Evolutionary conservation across 176 grass and related monocot genomes (phyloP).

Genomic region (Eleusine coracana): DNA sequence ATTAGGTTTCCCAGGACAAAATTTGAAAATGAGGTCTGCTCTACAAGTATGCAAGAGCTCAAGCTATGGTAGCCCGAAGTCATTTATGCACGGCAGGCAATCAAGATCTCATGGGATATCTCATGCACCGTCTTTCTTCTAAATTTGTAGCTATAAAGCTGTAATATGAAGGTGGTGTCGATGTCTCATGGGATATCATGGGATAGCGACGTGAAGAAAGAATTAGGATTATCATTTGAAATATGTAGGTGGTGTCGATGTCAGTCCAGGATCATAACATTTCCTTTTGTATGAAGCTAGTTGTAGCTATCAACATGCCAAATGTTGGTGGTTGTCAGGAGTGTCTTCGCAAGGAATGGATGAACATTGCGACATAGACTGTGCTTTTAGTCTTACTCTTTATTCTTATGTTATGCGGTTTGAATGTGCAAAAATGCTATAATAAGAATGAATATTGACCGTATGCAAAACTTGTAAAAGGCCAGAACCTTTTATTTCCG

Average conservation of each 20-base stretch:
- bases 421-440: too few species aligned
- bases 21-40: conserved; percentile 40
- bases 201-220: neutral
- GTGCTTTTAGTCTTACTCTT: too few species aligned
- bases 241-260: neutral
- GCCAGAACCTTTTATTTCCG: too few species aligned
- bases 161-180: neutral
- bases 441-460: too few species aligned
- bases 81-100: conserved; percentile 32
- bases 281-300: conserved; percentile 22
- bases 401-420: too few species aligned
- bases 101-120: conserved; percentile 38
- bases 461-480: too few species aligned
- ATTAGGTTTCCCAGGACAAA: conserved; percentile 39
- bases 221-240: conserved; percentile 24
- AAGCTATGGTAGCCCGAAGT: conserved; percentile 47
- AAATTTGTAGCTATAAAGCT: conserved; percentile 33
- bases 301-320: too few species aligned
- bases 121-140: conserved; percentile 35
- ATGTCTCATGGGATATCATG: neutral
- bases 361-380: too few species aligned
- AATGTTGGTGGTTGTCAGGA: too few species aligned
- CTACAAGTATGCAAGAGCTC: conserved; percentile 49
- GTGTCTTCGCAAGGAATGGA: too few species aligned
- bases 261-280: conserved; percentile 9